Percentiles rank a stretch among this genome's conserved stretches.
These are phyloP conservation scores for Hyaloscypha finlandica DNA, from an alignment of 495 filamentous ascomycete genomes.

Conservation along the genomic window DNA sequence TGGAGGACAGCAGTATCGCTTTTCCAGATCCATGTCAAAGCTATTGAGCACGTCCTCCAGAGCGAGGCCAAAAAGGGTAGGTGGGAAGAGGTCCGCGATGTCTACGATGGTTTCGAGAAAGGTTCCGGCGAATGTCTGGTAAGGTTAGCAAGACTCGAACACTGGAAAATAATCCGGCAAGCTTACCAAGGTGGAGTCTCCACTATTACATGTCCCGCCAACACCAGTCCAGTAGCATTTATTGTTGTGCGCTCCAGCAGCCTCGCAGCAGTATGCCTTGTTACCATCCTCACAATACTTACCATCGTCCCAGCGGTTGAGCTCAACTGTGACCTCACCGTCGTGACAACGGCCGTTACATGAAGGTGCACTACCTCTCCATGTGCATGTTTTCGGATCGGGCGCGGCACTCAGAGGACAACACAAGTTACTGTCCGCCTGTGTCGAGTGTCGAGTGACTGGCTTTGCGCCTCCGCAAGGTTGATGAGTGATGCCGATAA, in stretches of 20 bases:
- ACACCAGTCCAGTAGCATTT: neutral
- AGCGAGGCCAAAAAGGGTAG: neutral
- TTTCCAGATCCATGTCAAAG: neutral
- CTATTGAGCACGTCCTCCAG: neutral
- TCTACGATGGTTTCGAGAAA: neutral
- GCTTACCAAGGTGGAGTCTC: no score
- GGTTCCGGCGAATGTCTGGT: conserved; percentile 2
- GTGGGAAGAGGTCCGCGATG: neutral
- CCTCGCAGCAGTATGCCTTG: neutral
- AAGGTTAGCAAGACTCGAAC: no score
- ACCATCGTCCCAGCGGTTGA: neutral
- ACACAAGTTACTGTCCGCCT: neutral
- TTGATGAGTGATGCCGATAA: neutral
- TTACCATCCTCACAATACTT: neutral
- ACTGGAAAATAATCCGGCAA: no score
- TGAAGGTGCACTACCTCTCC: neutral
- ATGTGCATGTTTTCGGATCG: neutral
- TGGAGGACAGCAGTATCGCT: neutral
- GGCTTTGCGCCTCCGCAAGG: neutral
- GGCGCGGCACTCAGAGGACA: neutral
- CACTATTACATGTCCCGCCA: neutral
- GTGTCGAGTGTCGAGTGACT: neutral
- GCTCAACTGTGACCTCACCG: neutral
- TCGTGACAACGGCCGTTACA: neutral
- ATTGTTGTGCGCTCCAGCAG: neutral